phyloP scores from a whole-genome alignment of 1,284 basidiomycete genomes.

The Cryptococcus sp. region DNA sequence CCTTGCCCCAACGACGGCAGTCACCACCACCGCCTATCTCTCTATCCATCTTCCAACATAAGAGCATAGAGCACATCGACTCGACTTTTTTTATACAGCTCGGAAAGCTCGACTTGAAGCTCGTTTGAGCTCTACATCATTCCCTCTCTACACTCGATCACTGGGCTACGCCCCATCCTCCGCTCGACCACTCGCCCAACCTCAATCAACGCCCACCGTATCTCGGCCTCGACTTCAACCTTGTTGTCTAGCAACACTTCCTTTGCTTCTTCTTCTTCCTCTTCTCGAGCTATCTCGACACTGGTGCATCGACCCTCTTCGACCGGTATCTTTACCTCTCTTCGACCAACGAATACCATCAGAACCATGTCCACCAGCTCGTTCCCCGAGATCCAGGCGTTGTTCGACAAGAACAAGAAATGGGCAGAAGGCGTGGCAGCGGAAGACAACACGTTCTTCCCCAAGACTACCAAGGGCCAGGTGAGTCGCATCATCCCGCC shows the following conservation, averaged over 20 bases:
- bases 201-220: neutral
- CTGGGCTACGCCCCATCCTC: constrained; percentile 1
- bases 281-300: neutral
- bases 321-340: neutral
- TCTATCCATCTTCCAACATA: too few relatives aligned
- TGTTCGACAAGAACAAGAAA: constrained; percentile 33
- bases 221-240: neutral
- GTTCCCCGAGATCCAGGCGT: constrained; percentile 21
- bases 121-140: neutral
- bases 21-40: too few relatives aligned
- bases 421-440: constrained; percentile 29
- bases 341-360: neutral
- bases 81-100: too few relatives aligned
- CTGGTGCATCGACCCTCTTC: too few relatives aligned
- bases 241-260: too few relatives aligned
- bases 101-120: too few relatives aligned
- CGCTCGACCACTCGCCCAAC: neutral
- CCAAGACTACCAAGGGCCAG: constrained; percentile 35
- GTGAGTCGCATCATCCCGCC: constrained; percentile 15
- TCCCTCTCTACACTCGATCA: neutral
- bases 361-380: neutral
- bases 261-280: too few relatives aligned
- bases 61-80: too few relatives aligned
- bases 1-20: too few relatives aligned
- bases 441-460: constrained; percentile 34